Base-by-base conservation (phyloP, 2,329 filamentous ascomycete species). In the Arthroderma uncinatum region DNA sequence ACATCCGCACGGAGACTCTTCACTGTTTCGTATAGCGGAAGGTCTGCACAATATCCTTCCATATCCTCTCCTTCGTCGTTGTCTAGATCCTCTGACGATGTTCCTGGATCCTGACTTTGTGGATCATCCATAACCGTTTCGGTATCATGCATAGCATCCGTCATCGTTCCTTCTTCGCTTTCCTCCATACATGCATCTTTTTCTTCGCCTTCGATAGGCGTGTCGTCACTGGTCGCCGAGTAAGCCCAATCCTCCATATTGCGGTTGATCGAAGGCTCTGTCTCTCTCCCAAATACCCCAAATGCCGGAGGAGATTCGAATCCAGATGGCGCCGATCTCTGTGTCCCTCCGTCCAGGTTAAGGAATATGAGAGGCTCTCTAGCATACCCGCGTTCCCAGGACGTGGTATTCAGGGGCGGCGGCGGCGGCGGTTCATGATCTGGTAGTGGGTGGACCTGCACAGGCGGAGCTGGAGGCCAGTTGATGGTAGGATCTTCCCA, bases 1-100 rank as follows among this genome's bases (percentile, higher is more conserved):
- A 61, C 36, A 25, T 42, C 58, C 14, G 54, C 23, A 4, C 30
- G 44, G n/a, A 60, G 39, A 4, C 19, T 54, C 54, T 52, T 53
- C n/a, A 57, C 50, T 2, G 50, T 53, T 8, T 53, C 14, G 14
- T 23, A 10, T 7, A 53, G 16, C 12, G 50, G 4, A 9, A 12
- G 10, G 19, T 33, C n/a, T 16, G 9, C 21, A 25, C 8, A 9
- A 39, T 39, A 6, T 23, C 28, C 44, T n/a, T 28, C 44, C 21
- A n/a, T 30, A 6, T 34, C 33, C 14, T 50, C 25, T 14, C 14
- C 28, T 7, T n/a, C 14, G 12, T 9, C 16, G 8, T 33, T n/a
- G 1, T 16, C 47, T 7, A 33, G 1, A 34, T 33, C 25, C 5
- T 34, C 44, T n/a, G 23, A 30, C 21, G 14, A 19, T 4, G 6